phyloP scores from a whole-genome alignment of 176 grass and related monocot genomes.

The Phyllostachys edulis region DNA sequence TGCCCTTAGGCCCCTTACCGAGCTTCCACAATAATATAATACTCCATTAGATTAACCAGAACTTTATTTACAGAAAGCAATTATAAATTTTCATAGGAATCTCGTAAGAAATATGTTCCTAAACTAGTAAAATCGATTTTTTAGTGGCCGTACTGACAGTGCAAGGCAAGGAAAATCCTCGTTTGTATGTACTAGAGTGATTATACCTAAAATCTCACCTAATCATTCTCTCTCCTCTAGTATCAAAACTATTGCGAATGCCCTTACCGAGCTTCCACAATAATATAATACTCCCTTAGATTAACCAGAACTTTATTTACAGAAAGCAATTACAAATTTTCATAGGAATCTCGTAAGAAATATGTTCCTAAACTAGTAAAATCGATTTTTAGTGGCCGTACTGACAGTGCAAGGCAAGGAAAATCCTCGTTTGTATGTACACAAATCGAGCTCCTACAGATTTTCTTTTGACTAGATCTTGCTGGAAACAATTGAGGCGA shows the following conservation, averaged over 20 bases:
- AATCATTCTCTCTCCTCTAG: too few species aligned
- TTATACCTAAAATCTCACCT: too few species aligned
- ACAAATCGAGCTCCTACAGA: background rate
- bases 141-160: background rate
- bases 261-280: background rate
- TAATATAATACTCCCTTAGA: background rate
- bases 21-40: background rate
- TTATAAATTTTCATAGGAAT: background rate
- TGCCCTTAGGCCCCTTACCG: too few species aligned
- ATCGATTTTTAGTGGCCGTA: background rate
- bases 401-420: background rate
- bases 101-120: background rate
- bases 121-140: background rate
- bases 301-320: background rate
- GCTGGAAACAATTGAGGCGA: background rate
- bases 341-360: background rate
- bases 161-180: background rate
- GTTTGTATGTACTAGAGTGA: background rate
- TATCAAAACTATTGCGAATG: too few species aligned
- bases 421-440: background rate
- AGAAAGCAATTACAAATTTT: background rate
- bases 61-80: background rate
- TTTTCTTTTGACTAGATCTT: background rate
- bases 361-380: background rate
- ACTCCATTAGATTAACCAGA: background rate